Evolutionary conservation across 257 asterid genomes (phyloP).

Genomic region (Ballota nigra): DNA sequence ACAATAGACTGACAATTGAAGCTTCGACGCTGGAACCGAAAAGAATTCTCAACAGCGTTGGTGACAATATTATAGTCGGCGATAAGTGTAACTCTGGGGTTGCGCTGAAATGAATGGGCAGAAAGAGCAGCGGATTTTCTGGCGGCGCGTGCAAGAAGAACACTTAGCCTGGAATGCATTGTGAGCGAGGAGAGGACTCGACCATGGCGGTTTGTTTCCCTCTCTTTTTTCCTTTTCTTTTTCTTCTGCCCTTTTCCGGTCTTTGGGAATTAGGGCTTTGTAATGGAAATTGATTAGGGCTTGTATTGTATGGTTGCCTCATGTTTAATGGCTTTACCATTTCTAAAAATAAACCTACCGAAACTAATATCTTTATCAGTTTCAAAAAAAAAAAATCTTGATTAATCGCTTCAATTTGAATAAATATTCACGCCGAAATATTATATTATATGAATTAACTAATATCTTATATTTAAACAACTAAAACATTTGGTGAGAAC

Average conservation of each 20-base stretch:
- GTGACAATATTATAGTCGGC: conserved; percentile 2
- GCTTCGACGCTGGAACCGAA: conserved; percentile 24
- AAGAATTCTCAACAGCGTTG: conserved; percentile 7
- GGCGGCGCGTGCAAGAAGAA: conserved; percentile 56
- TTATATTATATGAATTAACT: too few relatives aligned
- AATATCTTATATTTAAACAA: too few relatives aligned
- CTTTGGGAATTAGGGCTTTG: neutral
- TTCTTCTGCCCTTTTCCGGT: neutral
- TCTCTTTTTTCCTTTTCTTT: neutral
- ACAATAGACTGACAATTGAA: conserved; percentile 18
- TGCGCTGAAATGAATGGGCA: conserved; percentile 15
- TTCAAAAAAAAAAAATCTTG: too few relatives aligned
- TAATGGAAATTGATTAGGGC: neutral
- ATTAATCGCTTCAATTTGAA: too few relatives aligned
- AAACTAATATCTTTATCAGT: too few relatives aligned
- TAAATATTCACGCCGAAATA: too few relatives aligned
- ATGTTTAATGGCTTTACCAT: too few relatives aligned
- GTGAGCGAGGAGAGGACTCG: conserved; percentile 25
- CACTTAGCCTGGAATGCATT: conserved; percentile 71
- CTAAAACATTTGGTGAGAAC: too few relatives aligned
- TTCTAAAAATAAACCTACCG: too few relatives aligned
- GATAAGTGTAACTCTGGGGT: conserved; percentile 6
- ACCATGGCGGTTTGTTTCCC: conserved; percentile 39
- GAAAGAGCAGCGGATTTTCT: conserved; percentile 29
- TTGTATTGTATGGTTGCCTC: neutral